Base-by-base conservation (phyloP, 148 eudicot species). In the Nyssa sinensis region DNA sequence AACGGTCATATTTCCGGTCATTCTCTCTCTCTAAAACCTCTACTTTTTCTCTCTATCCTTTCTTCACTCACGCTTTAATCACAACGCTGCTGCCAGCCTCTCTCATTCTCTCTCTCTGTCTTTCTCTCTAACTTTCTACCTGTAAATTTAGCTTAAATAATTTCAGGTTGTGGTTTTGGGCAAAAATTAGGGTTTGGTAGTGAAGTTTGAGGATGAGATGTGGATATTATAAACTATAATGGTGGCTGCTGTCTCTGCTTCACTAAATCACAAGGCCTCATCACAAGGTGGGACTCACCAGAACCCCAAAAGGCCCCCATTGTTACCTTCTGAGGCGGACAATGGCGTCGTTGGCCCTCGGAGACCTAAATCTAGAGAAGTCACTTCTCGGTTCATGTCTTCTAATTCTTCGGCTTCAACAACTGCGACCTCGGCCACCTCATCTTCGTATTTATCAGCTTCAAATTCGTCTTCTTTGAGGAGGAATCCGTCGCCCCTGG, bases 381-480 rank as follows among this genome's bases (percentile, higher is more conserved):
- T 90, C 61, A 73, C 81, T 14, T 87, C 97, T 1, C 80, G 91
- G 14, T 94, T 85, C 84, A 60, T 86, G 63, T 87, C 96, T 0
- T 72, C 84, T 23, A 53, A 85, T 16, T 81, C 91, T 23, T 81
- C 88, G 19, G 70, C 79, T 32, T 66, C 81, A 41, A 75, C 82
- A 4, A 74, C 80, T 21, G 83, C 88, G 4, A 76, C 83, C 13
- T 72, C 80, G 16, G 71, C 84, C 64, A 77, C 89, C 7, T 79
- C 88, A 30, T 77, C 90, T 53, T 80, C 93, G 11, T 66, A 77
- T 55, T 62, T 79, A 1, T 81, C 88, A 8, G 76, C 87, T 12
- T 81, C 82, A 33, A 44, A 37, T 63, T 69, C 77, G 31, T 39
- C 39, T 60, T 73, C 90, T 0, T 67, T 78, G 23, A 78, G 87